Evolutionary conservation across 257 asterid genomes (phyloP), one percentile per base, ranked within the genome.

Genomic region (Knoxia roxburghii): DNA sequence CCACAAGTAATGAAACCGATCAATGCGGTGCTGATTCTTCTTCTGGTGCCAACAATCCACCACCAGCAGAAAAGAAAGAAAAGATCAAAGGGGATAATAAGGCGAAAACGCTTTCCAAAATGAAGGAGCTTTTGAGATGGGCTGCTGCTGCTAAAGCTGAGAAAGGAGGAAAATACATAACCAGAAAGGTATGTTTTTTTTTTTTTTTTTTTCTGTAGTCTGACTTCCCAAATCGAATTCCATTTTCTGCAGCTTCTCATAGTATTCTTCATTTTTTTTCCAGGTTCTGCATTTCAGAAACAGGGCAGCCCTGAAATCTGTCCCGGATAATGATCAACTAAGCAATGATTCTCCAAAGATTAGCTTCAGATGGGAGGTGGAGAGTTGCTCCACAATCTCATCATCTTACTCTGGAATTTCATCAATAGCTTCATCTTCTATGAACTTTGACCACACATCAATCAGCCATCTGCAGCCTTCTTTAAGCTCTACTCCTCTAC

Each of bases 311-410:
- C 49, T 82, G 53, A 86, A 81, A 73, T 73, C 81, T 8, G 84
- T 72, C 2, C 78, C 79, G 13, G 86, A 79, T 49, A 82, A 88
- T 8, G 89, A 80, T 58, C 84, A 85, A 65, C 64, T 82, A 0
- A 83, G 89, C 81, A 77, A 76, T 46, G 93, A 86, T 24, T 91
- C 96, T 43, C 94, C 97, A 0, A 91, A 91, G 45, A 88, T 91
- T 37, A 83, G 97, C 64, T 82, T 86, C 26, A 78, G 96, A 70
- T 88, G 91, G 93, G 95, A 88, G 9, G 60, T 82, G 64, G 93
- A 86, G 62, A 90, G 88, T 68, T 82, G 85, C 77, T 82, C 93
- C 48, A 77, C 90, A 2, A 78, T 81, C 33, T 81, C 86, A 39
- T 83, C 96, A 12, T 79, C 68, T 8, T 80, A 72, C 63, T 82